Conservation (phyloP, 1,139 yeast genomes). For the Pneumocystis oryctolagi region DNA sequence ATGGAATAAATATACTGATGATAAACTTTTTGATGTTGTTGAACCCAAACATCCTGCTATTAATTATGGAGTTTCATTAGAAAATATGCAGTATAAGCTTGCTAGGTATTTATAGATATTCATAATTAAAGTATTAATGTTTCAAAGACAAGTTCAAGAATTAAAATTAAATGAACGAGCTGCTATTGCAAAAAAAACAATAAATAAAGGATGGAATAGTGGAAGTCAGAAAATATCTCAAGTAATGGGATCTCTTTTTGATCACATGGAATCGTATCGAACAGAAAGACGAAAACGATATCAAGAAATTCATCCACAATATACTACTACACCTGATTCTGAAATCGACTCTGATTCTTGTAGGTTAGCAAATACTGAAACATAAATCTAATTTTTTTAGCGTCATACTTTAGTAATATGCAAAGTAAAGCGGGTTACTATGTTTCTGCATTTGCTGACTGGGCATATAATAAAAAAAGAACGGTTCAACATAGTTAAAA, state of each 20-base stretch:
- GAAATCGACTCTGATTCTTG: neutral
- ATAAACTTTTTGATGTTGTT: constrained; percentile 73
- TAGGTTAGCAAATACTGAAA: neutral
- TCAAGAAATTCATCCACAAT: neutral
- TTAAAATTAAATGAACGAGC: neutral
- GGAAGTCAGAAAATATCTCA: neutral
- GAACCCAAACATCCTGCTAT: constrained; percentile 54
- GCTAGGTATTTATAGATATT: constrained; percentile 14
- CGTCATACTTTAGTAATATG: neutral
- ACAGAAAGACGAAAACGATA: neutral
- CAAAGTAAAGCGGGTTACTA: neutral
- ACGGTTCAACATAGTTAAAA: neutral
- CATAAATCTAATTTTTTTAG: neutral
- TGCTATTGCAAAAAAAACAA: neutral
- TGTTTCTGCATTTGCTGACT: neutral
- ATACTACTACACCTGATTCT: neutral
- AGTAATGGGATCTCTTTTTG: neutral
- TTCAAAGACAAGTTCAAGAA: neutral
- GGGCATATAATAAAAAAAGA: neutral
- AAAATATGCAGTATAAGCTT: constrained; percentile 15
- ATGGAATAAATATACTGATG: constrained; percentile 66
- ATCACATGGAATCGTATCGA: neutral
- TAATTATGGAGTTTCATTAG: constrained; percentile 14
- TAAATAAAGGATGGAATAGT: neutral
- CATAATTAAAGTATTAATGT: constrained; percentile 5